Evolutionary conservation across 2,329 filamentous ascomycete species (phyloP).

Genomic region (Clonostachys sp.): DNA sequence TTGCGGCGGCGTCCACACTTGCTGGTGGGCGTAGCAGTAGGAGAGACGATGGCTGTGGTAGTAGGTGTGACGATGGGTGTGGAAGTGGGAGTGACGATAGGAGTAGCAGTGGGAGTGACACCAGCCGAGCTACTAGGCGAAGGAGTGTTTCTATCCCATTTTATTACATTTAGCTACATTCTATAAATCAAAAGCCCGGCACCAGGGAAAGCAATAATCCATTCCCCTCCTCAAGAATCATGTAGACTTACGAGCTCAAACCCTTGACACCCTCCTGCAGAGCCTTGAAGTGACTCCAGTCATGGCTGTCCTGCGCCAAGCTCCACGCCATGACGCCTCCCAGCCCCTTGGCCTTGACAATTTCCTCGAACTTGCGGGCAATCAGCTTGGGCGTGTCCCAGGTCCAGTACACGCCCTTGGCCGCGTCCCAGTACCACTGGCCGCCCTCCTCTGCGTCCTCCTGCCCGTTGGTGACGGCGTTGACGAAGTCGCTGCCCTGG

Average conservation of each 20-base stretch:
- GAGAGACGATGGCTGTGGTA: neutral
- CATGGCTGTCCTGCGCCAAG: conserved; percentile 40
- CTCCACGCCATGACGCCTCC: conserved; percentile 52
- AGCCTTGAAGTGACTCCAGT: conserved; percentile 34
- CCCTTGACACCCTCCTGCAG: conserved; percentile 25
- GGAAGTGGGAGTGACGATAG: neutral
- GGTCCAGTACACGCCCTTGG: conserved; percentile 44
- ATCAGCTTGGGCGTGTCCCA: conserved; percentile 50
- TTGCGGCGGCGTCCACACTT: too few relatives aligned
- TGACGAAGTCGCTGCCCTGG: conserved; percentile 25
- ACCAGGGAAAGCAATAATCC: too few relatives aligned
- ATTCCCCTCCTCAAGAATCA: too few relatives aligned
- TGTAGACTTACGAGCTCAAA: too few relatives aligned
- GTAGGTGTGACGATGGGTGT: neutral
- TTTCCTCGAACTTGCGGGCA: conserved; percentile 36
- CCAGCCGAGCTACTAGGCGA: too few relatives aligned
- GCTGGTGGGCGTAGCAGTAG: too few relatives aligned
- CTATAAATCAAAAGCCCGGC: too few relatives aligned
- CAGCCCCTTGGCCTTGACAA: conserved; percentile 32
- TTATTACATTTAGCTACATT: too few relatives aligned
- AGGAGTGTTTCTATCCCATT: too few relatives aligned
- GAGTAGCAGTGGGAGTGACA: too few relatives aligned
- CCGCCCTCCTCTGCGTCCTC: conserved; percentile 43
- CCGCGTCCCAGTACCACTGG: conserved; percentile 48
- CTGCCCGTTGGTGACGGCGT: conserved; percentile 30